These are phyloP conservation scores for Boletus rubescentipes DNA, from an alignment of 768 basidiomycete species.

Conservation along the genomic window DNA sequence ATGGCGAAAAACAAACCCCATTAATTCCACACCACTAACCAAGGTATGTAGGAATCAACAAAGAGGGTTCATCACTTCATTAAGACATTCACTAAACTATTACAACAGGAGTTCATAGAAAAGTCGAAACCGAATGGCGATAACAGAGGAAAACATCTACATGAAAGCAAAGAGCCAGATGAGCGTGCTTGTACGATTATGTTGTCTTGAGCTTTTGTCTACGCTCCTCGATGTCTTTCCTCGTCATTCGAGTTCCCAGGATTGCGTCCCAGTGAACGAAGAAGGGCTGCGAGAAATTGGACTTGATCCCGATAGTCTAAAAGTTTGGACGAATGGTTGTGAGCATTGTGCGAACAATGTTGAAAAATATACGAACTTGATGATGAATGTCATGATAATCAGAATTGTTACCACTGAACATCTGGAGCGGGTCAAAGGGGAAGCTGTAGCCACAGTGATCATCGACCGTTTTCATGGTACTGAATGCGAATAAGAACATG, in stretches of 20 bases:
- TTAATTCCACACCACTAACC: too few species aligned
- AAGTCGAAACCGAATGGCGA: background rate
- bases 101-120: conserved; percentile 23
- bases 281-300: conserved; percentile 94
- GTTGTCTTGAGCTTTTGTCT: conserved; percentile 35
- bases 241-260: conserved; percentile 81
- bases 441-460: conserved; percentile 92
- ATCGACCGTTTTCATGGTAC: conserved; percentile 91
- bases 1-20: too few species aligned
- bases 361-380: conserved; percentile 51
- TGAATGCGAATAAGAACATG: conserved; percentile 76
- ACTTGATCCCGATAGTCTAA: conserved; percentile 76
- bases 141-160: background rate
- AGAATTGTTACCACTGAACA: conserved; percentile 84
- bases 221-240: conserved; percentile 59
- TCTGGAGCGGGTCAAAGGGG: conserved; percentile 90
- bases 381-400: conserved; percentile 99
- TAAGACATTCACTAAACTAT: conserved; percentile 11
- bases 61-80: conserved; percentile 5
- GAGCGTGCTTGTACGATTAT: background rate
- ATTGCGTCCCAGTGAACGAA: conserved; percentile 92
- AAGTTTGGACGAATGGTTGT: background rate
- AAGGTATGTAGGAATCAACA: too few species aligned
- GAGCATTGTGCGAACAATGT: background rate
- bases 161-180: background rate